Percentiles rank a stretch among this genome's conserved stretches.
phyloP scores from a whole-genome alignment of 306 rosid genomes.

The Dryas alaskensis region DNA sequence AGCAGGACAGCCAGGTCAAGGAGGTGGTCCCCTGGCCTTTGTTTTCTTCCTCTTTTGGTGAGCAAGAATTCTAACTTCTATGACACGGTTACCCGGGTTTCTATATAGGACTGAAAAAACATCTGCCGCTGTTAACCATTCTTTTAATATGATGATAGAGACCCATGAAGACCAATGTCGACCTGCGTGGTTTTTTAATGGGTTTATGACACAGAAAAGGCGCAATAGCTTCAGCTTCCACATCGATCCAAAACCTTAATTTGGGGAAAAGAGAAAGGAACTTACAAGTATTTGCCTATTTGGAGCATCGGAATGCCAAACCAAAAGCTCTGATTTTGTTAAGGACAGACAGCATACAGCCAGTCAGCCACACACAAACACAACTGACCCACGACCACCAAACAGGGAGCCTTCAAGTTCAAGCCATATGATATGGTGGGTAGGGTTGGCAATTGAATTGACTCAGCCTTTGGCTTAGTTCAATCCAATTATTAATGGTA shows the following conservation, averaged over 20 bases:
- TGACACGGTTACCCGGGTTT: constrained; percentile 22
- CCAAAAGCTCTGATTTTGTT: background rate
- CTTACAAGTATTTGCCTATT: background rate
- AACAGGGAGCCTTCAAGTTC: too few species aligned
- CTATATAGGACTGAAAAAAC: constrained; percentile 14
- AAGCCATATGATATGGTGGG: too few species aligned
- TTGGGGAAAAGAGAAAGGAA: constrained; percentile 1
- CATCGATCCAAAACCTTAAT: constrained; percentile 15
- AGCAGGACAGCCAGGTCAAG: constrained; percentile 36
- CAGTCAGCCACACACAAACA: background rate
- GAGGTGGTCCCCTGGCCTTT: constrained; percentile 30
- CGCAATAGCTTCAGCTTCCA: background rate
- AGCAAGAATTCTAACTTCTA: constrained; percentile 35
- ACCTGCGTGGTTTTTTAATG: background rate
- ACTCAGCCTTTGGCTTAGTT: too few species aligned
- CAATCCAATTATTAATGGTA: too few species aligned
- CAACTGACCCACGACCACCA: background rate
- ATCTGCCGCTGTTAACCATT: constrained; percentile 3
- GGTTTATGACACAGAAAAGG: background rate
- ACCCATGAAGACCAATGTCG: constrained; percentile 10
- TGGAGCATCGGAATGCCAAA: background rate
- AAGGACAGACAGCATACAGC: background rate
- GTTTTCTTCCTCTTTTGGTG: constrained; percentile 17
- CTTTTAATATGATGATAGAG: constrained; percentile 19
- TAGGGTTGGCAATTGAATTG: too few species aligned